Evolutionary conservation across 352 stramenopile genomes (phyloP).

Genomic region (Phytophthora foliorum): DNA sequence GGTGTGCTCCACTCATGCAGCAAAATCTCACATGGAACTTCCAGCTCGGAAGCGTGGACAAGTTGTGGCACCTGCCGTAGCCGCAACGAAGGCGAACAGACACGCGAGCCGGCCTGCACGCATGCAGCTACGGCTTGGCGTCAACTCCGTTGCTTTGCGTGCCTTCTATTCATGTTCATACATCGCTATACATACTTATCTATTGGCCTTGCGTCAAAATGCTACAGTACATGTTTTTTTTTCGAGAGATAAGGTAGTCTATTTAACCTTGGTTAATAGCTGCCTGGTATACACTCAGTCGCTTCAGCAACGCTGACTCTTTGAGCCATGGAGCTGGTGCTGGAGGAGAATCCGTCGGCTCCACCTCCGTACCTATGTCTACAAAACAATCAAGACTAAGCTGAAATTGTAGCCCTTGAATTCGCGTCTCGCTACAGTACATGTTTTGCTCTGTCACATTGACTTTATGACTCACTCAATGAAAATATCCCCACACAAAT

Average conservation of each 20-base stretch:
- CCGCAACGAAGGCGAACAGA: not conserved
- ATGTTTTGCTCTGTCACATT: not conserved
- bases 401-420: too few relatives aligned
- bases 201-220: too few relatives aligned
- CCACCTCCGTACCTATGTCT: too few relatives aligned
- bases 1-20: slow-evolving; percentile 4
- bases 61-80: slow-evolving; percentile 2
- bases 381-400: too few relatives aligned
- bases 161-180: not conserved
- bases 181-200: too few relatives aligned
- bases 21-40: not conserved
- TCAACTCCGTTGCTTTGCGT: not conserved
- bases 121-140: slow-evolving; percentile 4
- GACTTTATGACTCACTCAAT: not conserved
- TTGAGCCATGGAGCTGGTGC: too few relatives aligned
- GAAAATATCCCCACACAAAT: not conserved
- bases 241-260: too few relatives aligned
- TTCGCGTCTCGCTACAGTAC: not conserved
- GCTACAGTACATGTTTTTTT: too few relatives aligned
- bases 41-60: not conserved
- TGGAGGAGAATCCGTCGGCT: too few relatives aligned
- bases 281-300: too few relatives aligned
- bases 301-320: too few relatives aligned
- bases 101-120: not conserved
- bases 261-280: too few relatives aligned